phyloP scores from a whole-genome alignment of 139 green algal species.

The Edaphochlamys debaryana region DNA sequence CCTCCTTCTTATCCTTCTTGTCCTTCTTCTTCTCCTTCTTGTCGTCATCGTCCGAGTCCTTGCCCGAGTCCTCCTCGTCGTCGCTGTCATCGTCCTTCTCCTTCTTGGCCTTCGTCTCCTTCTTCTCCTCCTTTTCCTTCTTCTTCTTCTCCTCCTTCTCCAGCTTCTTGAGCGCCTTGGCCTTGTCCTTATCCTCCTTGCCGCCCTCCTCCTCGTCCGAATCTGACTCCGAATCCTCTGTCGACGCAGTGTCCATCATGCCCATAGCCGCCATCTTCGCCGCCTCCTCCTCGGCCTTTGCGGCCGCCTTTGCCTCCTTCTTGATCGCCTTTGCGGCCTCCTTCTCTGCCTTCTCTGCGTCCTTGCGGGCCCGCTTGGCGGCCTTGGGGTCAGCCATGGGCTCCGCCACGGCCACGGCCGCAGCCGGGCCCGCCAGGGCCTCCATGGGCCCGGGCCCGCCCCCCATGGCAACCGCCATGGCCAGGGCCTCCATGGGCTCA shows the following conservation, averaged over 20 bases:
- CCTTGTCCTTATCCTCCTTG: no score
- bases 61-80: background rate
- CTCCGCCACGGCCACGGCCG: background rate
- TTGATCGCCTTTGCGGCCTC: background rate
- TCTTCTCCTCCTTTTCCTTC: no score
- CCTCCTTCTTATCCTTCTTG: background rate
- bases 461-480: no score
- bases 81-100: background rate
- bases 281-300: background rate
- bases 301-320: background rate
- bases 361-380: constrained; percentile 17
- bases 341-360: background rate
- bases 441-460: background rate
- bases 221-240: no score
- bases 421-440: background rate
- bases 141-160: no score
- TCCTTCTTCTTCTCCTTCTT: background rate
- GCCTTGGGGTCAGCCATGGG: background rate
- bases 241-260: no score
- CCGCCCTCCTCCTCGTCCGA: no score
- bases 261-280: background rate
- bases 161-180: no score
- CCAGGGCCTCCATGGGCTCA: no score
- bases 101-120: background rate
- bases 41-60: background rate